Evolutionary conservation across 768 basidiomycete genomes (phyloP).

Genomic region (Psilocybe azurescens): DNA sequence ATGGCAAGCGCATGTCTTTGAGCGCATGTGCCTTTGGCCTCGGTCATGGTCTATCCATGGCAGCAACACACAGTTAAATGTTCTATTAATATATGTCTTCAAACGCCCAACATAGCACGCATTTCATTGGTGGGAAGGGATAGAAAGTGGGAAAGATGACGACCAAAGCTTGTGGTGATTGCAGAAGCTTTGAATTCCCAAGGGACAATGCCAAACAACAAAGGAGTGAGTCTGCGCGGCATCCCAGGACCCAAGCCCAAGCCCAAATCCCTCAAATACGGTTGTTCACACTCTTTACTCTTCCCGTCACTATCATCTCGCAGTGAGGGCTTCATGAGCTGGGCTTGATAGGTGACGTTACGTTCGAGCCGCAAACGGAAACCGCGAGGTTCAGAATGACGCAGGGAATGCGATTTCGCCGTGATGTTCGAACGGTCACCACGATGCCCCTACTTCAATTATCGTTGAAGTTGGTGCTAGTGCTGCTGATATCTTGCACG

Average conservation of each 20-base stretch:
- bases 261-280: not conserved
- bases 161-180: not conserved
- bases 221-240: not conserved
- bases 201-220: conserved; percentile 2
- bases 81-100: not conserved
- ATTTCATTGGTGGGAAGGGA: not conserved
- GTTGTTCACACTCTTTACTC: not conserved
- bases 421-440: not conserved
- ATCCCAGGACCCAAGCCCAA: not conserved
- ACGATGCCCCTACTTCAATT: not conserved
- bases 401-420: not conserved
- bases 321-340: not conserved
- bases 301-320: not conserved
- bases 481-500: not conserved
- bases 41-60: not conserved
- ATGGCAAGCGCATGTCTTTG: not conserved
- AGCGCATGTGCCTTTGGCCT: too few species aligned
- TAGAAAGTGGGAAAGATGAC: not conserved
- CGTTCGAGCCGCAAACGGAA: not conserved
- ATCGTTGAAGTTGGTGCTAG: not conserved
- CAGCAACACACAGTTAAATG: not conserved
- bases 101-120: not conserved
- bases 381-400: not conserved
- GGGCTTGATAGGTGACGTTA: not conserved
- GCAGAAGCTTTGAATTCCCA: not conserved